phyloP scores from a whole-genome alignment of 2,329 filamentous ascomycete genomes.

The Ceratocystis variospora region DNA sequence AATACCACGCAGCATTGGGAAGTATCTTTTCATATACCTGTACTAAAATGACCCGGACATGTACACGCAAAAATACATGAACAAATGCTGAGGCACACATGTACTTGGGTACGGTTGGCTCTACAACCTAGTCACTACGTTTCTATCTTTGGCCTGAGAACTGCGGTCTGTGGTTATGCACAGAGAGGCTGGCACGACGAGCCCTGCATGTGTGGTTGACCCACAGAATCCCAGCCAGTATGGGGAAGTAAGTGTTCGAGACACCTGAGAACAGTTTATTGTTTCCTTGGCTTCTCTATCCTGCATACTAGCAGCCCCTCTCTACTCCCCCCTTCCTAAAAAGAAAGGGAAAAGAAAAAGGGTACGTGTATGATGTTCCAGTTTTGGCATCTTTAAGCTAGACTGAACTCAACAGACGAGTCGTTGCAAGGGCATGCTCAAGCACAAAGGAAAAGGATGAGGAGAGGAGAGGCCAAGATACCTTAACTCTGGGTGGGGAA shows the following conservation, averaged over 20 bases:
- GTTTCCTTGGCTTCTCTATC: neutral
- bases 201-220: neutral
- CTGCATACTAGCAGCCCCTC: neutral
- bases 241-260: neutral
- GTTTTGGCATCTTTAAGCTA: neutral
- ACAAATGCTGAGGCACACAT: neutral
- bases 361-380: neutral
- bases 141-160: conserved; percentile 2
- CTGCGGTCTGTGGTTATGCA: neutral
- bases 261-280: conserved; percentile 1
- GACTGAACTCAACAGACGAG: neutral
- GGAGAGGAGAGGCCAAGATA: neutral
- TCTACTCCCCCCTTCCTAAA: neutral
- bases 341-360: neutral
- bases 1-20: neutral
- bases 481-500: neutral
- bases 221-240: neutral
- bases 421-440: neutral
- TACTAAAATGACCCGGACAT: neutral
- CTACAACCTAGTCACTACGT: neutral
- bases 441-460: neutral
- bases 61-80: neutral
- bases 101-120: too few relatives aligned
- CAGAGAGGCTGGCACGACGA: conserved; percentile 1
- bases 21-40: neutral